Evolutionary conservation across 2,329 filamentous ascomycete species (phyloP), one percentile per base, ranked within the genome.

Genomic region (Monilinia polystroma): DNA sequence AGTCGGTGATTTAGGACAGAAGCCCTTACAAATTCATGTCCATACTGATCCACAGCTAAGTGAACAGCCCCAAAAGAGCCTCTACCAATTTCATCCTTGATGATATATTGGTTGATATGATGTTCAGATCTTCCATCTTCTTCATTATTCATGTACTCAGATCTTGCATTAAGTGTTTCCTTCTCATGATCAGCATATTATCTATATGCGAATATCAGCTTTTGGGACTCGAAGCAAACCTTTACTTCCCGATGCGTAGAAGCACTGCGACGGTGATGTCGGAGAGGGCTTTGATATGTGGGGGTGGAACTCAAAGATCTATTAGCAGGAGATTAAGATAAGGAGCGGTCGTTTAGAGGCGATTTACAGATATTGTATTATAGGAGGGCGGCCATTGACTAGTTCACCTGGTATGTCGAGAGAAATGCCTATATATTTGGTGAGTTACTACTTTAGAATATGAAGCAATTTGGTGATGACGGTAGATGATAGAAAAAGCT

Each of bases 31-130:
- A 90, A 98, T 91, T 98, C 93, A 63, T 87, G 87, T 53, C 93
- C 94, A 80, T 89, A 95, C 77, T 97, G 93, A 79, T 99, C 94
- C 2, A 87, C 87, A 29, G 93, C 95, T 26, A 94, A 82, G 79
- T 98, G 93, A 18, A 99, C 95, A 14, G 93, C 90, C 10, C 95
- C 95, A 77, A 96, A 99, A 0, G 94, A 98, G 23, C 95, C 95
- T 71, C 93, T 85, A n/a, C 95, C 95, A 73, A 99, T 97, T 81
- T 98, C 94, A 77, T 96, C 90, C 77, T 90, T 89, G 75, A 99
- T 95, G 67, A 90, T 84, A 78, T 98, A 99, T 79, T 98, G 94
- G 77, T 98, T 98, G 80, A 98, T 94, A 67, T 88, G 86, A 76
- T 96, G 92, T 75, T 96, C 88, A 3, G 90, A 88, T 62, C 83